Evolutionary conservation across 2,329 filamentous ascomycete species (phyloP).

Genomic region (Botrytis hyacinthi): DNA sequence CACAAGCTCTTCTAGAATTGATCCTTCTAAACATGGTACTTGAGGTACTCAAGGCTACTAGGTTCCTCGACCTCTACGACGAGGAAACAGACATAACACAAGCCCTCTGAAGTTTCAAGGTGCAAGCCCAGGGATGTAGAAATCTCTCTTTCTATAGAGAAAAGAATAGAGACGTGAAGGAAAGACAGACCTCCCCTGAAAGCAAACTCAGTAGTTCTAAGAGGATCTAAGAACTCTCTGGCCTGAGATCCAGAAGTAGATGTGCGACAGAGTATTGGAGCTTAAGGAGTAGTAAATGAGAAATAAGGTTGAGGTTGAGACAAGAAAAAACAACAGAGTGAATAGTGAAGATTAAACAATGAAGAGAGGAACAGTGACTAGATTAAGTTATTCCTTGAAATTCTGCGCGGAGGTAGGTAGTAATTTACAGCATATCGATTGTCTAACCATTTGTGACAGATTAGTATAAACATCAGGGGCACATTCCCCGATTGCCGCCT

Average conservation of each 20-base stretch:
- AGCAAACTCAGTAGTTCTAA: neutral
- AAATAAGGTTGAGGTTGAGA: neutral
- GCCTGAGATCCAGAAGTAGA: neutral
- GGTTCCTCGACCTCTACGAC: fast-evolving
- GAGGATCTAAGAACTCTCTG: neutral
- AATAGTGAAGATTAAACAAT: neutral
- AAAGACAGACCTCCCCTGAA: neutral
- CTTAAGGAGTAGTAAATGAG: neutral
- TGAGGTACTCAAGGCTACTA: neutral
- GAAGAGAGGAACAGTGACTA: neutral
- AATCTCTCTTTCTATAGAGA: too few relatives aligned
- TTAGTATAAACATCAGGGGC: neutral
- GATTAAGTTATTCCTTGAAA: neutral
- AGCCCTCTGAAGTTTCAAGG: neutral
- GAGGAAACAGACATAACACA: neutral
- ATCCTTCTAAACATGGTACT: fast-evolving
- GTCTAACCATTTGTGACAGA: neutral
- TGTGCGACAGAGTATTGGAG: neutral
- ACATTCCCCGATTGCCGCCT: neutral
- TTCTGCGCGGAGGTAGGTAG: neutral
- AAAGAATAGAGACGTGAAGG: too few relatives aligned
- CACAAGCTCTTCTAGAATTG: fast-evolving
- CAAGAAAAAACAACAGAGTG: neutral
- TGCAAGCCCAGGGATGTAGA: too few relatives aligned
- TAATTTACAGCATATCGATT: neutral